Conservation (phyloP, 1,284 basidiomycete species). For the Dichomitus squalens region DNA sequence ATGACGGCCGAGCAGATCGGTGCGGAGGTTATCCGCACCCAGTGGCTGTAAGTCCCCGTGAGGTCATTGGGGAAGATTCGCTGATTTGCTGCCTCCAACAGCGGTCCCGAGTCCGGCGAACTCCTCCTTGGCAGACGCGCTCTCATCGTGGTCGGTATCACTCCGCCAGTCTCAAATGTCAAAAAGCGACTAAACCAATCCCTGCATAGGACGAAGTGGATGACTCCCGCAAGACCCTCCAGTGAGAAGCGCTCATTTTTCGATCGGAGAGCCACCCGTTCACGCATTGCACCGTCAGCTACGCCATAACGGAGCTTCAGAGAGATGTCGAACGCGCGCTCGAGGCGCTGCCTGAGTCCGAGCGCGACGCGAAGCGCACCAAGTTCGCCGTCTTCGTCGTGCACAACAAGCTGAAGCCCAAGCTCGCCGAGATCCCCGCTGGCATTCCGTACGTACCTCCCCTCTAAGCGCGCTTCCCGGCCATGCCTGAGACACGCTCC, state of each 20-base stretch:
- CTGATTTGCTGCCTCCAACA: slow-evolving; percentile 28
- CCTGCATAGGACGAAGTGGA: slow-evolving; percentile 85
- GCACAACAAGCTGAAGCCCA: slow-evolving; percentile 91
- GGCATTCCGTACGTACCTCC: slow-evolving; percentile 58
- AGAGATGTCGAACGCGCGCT: slow-evolving; percentile 85
- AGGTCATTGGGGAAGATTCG: not conserved
- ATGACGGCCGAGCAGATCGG: slow-evolving; percentile 79
- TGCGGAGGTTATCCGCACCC: slow-evolving; percentile 85
- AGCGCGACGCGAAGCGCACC: slow-evolving; percentile 76
- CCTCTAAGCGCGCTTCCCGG: not conserved
- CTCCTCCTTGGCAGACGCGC: slow-evolving; percentile 79
- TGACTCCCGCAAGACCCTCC: slow-evolving; percentile 88
- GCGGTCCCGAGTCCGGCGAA: slow-evolving; percentile 65
- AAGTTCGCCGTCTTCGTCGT: slow-evolving; percentile 92
- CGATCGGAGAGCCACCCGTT: not conserved
- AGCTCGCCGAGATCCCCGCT: slow-evolving; percentile 72
- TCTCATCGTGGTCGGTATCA: slow-evolving; percentile 72
- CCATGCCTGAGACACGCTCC: not conserved
- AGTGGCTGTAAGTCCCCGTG: slow-evolving; percentile 77
- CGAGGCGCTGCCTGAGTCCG: slow-evolving; percentile 59
- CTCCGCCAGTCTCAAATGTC: not conserved
- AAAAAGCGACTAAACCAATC: slow-evolving; percentile 4
- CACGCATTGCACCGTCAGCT: slow-evolving; percentile 49
- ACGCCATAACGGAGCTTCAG: slow-evolving; percentile 84
- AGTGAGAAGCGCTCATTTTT: slow-evolving; percentile 48